A percentile compares a stretch with the other conserved stretches of the same genome.
Evolutionary conservation across 345 rosid genomes (phyloP).

Genomic region (Eutrema heterophyllum): DNA sequence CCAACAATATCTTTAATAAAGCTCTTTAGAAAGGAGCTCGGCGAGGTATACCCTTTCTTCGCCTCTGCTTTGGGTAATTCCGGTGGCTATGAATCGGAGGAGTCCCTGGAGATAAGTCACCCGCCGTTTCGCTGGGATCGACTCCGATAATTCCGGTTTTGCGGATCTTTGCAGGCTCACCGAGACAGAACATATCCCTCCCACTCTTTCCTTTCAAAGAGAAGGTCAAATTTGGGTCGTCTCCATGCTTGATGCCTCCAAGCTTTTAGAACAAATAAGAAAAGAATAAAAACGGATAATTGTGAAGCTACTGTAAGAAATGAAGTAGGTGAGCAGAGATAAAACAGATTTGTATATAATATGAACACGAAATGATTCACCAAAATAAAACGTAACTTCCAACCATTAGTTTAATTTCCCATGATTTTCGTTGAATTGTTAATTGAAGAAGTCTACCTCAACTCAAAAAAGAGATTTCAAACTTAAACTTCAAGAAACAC

Average conservation of each 20-base stretch:
- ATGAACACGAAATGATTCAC: neutral
- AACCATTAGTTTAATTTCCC: no score
- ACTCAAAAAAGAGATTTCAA: no score
- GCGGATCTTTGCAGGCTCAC: constrained; percentile 38
- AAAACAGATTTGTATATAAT: neutral
- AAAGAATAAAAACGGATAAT: neutral
- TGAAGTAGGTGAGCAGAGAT: neutral
- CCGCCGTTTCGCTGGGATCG: neutral
- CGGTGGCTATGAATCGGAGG: constrained; percentile 40
- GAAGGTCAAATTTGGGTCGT: constrained; percentile 44
- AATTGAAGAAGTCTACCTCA: no score
- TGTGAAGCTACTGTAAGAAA: neutral
- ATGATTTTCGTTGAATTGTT: no score
- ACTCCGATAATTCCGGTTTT: constrained; percentile 32
- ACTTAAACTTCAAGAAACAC: no score
- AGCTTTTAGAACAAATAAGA: constrained; percentile 33
- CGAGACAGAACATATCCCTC: constrained; percentile 35
- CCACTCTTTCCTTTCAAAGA: constrained; percentile 32
- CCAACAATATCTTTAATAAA: neutral
- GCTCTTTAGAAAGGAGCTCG: constrained; percentile 51
- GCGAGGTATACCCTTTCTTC: constrained; percentile 74
- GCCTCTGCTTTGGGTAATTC: constrained; percentile 34
- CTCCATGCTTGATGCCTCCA: constrained; percentile 57
- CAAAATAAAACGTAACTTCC: neutral
- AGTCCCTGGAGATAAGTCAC: constrained; percentile 44